A percentile compares a stretch with the other conserved stretches of the same genome.
Conservation (phyloP, 257 asterid species). For the Ilex asprella region DNA sequence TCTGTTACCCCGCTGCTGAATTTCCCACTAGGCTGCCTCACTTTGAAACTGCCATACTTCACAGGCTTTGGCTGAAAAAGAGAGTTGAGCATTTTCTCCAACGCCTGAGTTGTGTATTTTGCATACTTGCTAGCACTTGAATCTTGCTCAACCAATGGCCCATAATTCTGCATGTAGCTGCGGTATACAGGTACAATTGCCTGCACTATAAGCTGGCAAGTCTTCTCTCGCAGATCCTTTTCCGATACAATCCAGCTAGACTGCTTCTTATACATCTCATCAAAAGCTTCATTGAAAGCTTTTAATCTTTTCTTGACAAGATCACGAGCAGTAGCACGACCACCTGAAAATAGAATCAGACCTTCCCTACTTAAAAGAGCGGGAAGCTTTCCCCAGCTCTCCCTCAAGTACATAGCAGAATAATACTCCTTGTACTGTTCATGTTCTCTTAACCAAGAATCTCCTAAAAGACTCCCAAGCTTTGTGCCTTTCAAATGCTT, state of each 20-base stretch:
- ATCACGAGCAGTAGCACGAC: slow-evolving; percentile 58
- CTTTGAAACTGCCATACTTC: slow-evolving; percentile 34
- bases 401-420: slow-evolving; percentile 42
- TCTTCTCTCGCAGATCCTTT: slow-evolving; percentile 44
- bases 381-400: slow-evolving; percentile 67
- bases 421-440: slow-evolving; percentile 48
- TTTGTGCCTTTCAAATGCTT: slow-evolving; percentile 44
- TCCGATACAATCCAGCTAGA: slow-evolving; percentile 53
- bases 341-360: slow-evolving; percentile 63
- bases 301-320: slow-evolving; percentile 47
- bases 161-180: slow-evolving; percentile 41
- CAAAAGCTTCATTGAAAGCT: slow-evolving; percentile 53
- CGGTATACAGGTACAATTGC: slow-evolving; percentile 50
- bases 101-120: slow-evolving; percentile 34
- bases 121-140: slow-evolving; percentile 12
- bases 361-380: slow-evolving; percentile 49
- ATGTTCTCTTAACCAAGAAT: slow-evolving; percentile 44
- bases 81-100: slow-evolving; percentile 39
- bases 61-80: slow-evolving; percentile 50
- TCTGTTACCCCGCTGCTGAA: slow-evolving; percentile 38
- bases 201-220: slow-evolving; percentile 36
- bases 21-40: slow-evolving; percentile 52
- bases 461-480: slow-evolving; percentile 71
- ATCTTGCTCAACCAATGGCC: slow-evolving; percentile 27
- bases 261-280: slow-evolving; percentile 50